Evolutionary conservation across 2,329 filamentous ascomycete species (phyloP).

Genomic region (Aspergillus sp.): DNA sequence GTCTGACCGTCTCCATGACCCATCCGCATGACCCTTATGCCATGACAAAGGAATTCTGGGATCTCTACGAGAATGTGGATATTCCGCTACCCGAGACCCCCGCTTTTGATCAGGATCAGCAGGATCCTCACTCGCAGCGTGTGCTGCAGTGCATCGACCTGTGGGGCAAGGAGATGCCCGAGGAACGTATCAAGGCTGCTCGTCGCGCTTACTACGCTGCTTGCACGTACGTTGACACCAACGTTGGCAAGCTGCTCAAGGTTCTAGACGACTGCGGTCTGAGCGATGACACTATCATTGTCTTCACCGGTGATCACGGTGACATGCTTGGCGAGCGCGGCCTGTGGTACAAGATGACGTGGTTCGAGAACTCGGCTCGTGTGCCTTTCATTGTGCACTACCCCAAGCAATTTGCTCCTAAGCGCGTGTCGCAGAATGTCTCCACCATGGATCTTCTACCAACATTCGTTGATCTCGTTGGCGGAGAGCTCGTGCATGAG

Average conservation of each 20-base stretch:
- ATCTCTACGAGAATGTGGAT: conserved; percentile 80
- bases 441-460: conserved; percentile 87
- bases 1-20: conserved; percentile 83
- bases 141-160: conserved; percentile 81
- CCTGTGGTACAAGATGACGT: conserved; percentile 96
- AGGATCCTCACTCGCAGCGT: conserved; percentile 80
- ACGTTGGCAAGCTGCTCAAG: conserved; percentile 73
- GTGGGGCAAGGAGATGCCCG: conserved; percentile 73
- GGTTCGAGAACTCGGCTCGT: conserved; percentile 84
- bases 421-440: conserved; percentile 73
- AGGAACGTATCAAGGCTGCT: conserved; percentile 78
- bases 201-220: conserved; percentile 87
- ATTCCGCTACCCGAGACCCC: conserved; percentile 71
- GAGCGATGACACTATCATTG: conserved; percentile 77
- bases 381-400: conserved; percentile 82
- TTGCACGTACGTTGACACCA: conserved; percentile 89
- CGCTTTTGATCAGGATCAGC: conserved; percentile 69
- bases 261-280: conserved; percentile 73
- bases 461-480: conserved; percentile 77
- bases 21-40: conserved; percentile 94
- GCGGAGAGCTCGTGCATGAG: conserved; percentile 59
- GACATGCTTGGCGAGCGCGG: conserved; percentile 93
- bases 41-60: conserved; percentile 90
- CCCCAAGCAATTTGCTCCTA: conserved; percentile 66
- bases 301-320: conserved; percentile 90